Base-by-base conservation (phyloP, 805 yeast genomes). In the Brettanomyces bruxellensis region DNA sequence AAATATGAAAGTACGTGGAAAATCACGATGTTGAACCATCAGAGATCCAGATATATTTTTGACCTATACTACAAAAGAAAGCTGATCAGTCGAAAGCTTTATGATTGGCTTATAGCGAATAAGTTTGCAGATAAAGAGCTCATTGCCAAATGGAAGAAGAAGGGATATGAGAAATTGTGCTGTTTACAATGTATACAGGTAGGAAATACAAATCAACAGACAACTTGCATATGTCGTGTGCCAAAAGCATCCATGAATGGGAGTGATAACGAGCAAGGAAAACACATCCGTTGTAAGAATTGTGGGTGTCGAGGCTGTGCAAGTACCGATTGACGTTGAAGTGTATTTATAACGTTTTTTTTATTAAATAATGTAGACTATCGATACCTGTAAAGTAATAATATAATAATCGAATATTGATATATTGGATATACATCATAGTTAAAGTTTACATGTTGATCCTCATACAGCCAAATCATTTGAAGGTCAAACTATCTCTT, bases 251-350 rank as follows among this genome's bases (percentile, higher is more conserved):
- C 71, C 3, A 58, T 79, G 64, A 50, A 47, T 3, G 42, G 34
- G 4, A 61, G 25, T 48, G 56, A 43, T 47, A 50, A 35, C 62
- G 52, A 64, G 4, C 62, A 56, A 3, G 58, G 50, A 13, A 55
- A 50, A 39, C 58, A 49, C 49, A 67, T 75, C 12, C 75, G 81
- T 52, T 87, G 95, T 61, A 72, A 83, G 5, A 84, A 81, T 30
- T 87, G 95, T 68, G 96, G 96, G 0, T 87, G 96, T 56, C 68
- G 73, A 49, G 95, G 95, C 5, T 87, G 96, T 60, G 77, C 91
- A 2, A 83, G 89, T 56, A 72, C 79, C 18, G 93, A 85, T 58
- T 86, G 58, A 63, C 18, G 11, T 28, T 18, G 18, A 38, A 6
- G 7, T 36, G 13, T 36, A 36, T 18, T 6, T 14, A 7, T 36